Percentiles rank a stretch among this genome's conserved stretches.
Conservation (phyloP, 768 basidiomycete genomes). For the Podaxis pistillaris region DNA sequence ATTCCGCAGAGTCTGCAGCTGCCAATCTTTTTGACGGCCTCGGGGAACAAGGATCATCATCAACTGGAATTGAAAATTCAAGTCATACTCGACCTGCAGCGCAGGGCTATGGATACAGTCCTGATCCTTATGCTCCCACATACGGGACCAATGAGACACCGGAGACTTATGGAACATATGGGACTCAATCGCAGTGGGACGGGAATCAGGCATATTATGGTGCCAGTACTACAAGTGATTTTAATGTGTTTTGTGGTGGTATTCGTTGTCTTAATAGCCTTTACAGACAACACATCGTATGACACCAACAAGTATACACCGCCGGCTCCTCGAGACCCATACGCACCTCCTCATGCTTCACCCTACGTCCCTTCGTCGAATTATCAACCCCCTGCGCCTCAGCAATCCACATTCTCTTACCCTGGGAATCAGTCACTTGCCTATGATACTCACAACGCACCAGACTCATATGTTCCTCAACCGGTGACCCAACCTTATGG, state of each 20-base stretch:
- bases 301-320: slow-evolving; percentile 1
- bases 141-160: not conserved
- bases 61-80: not conserved
- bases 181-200: not conserved
- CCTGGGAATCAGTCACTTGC: slow-evolving; percentile 2
- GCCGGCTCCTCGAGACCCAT: slow-evolving; percentile 27
- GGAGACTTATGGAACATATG: not conserved
- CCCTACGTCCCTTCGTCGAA: slow-evolving; percentile 20
- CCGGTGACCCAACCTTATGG: not conserved
- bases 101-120: not conserved
- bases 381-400: not conserved
- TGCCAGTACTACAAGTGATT: not conserved
- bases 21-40: not conserved
- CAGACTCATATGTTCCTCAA: slow-evolving; percentile 20
- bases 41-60: not conserved
- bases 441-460: slow-evolving; percentile 14
- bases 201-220: slow-evolving; percentile 5
- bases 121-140: slow-evolving; percentile 1
- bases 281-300: slow-evolving; percentile 1
- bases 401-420: not conserved
- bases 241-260: not conserved
- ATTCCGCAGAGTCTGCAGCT: not conserved
- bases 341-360: slow-evolving; percentile 27
- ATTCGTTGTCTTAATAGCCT: not conserved
- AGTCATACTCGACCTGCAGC: not conserved